A percentile compares a stretch with the other conserved stretches of the same genome.
These are phyloP conservation scores for Asterophora lycoperdoides DNA, from an alignment of 768 basidiomycete species.

Conservation along the genomic window DNA sequence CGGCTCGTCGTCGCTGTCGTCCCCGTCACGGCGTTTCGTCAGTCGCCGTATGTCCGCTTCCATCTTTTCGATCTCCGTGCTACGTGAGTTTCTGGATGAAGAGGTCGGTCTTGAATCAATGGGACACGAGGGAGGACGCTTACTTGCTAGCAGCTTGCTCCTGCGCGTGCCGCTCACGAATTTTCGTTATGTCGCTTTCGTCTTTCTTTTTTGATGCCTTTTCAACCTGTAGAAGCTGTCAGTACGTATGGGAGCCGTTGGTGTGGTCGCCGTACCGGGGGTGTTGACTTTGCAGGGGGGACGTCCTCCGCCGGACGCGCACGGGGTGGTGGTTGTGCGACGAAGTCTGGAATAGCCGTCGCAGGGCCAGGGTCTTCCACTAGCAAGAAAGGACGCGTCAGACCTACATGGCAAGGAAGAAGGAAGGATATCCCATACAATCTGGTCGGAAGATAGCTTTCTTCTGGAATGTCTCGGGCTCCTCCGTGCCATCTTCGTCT, in stretches of 20 bases:
- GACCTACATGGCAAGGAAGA: conserved; percentile 1
- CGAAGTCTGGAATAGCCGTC: conserved; percentile 37
- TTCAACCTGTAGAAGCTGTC: background rate
- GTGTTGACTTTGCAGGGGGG: background rate
- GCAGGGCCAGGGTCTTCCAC: conserved; percentile 32
- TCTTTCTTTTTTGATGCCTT: conserved; percentile 35
- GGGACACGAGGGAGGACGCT: conserved; percentile 11
- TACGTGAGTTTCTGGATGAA: conserved; percentile 50
- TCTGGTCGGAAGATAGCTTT: conserved; percentile 83
- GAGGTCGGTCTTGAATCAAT: background rate
- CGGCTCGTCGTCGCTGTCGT: conserved; percentile 62
- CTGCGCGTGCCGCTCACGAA: conserved; percentile 70
- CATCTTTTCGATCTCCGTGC: conserved; percentile 80
- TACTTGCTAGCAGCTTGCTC: conserved; percentile 66
- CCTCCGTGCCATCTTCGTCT: conserved; percentile 62
- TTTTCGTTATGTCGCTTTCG: conserved; percentile 58
- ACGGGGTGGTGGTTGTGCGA: conserved; percentile 22
- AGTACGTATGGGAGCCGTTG: background rate
- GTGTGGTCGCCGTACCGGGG: conserved; percentile 3
- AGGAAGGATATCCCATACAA: conserved; percentile 44
- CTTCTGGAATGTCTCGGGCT: conserved; percentile 57
- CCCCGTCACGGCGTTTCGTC: conserved; percentile 52
- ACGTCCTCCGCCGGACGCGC: background rate
- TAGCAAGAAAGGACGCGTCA: conserved; percentile 22
- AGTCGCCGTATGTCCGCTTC: conserved; percentile 84